Conservation (phyloP, 2,329 filamentous ascomycete species). For the Alternaria brassicicola region DNA sequence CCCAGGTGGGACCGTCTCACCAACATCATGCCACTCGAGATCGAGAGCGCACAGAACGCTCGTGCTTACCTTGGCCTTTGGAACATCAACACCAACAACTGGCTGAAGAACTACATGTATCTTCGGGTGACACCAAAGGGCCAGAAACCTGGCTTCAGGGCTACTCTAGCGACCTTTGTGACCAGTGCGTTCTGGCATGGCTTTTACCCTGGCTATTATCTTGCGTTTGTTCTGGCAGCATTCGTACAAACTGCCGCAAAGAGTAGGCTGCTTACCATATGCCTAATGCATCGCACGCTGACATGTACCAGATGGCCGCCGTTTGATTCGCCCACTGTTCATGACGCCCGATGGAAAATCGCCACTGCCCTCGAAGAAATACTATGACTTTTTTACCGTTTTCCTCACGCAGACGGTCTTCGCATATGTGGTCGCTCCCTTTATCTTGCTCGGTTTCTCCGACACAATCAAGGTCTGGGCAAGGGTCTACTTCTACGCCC, state of each 20-base stretch:
- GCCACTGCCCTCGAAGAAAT: constrained; percentile 69
- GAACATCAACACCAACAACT: constrained; percentile 99
- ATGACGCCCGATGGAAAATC: constrained; percentile 72
- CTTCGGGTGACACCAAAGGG: constrained; percentile 92
- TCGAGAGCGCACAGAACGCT: constrained; percentile 93
- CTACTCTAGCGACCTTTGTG: constrained; percentile 89
- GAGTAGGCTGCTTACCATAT: constrained; percentile 64
- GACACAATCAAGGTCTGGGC: constrained; percentile 78
- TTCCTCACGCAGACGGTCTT: constrained; percentile 81
- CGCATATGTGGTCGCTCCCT: constrained; percentile 81
- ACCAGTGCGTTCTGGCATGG: constrained; percentile 98
- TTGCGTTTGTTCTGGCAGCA: constrained; percentile 86
- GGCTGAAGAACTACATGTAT: constrained; percentile 95
- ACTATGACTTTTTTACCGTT: constrained; percentile 82
- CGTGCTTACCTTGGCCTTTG: constrained; percentile 87
- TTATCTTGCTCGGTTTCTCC: constrained; percentile 77
- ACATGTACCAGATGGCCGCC: constrained; percentile 73
- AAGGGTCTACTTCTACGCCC: constrained; percentile 85
- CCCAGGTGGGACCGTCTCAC: constrained; percentile 88
- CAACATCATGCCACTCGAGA: constrained; percentile 84
- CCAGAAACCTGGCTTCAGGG: constrained; percentile 94
- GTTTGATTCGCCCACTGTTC: constrained; percentile 91
- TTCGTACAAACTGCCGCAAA: constrained; percentile 94
- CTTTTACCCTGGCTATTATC: constrained; percentile 95
- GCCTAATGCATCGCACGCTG: not conserved